Conservation (phyloP, 208 protist species). For the Trypanosoma mega region DNA sequence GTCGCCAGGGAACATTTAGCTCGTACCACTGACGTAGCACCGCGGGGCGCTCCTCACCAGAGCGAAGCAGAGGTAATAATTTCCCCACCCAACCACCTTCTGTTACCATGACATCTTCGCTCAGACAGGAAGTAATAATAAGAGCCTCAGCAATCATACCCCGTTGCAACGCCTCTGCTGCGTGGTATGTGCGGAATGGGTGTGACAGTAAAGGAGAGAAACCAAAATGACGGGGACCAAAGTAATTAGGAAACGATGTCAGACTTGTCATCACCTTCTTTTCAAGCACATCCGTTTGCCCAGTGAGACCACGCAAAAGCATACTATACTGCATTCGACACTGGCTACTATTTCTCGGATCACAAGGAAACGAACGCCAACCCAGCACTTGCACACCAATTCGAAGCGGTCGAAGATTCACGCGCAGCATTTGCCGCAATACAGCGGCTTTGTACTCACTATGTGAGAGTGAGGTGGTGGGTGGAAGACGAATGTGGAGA, state of each 20-base stretch:
- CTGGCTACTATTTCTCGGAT: slow-evolving; percentile 9
- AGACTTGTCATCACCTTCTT: slow-evolving; percentile 25
- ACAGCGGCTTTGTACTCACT: not conserved
- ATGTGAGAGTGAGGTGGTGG: not conserved
- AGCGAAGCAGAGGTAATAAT: slow-evolving; percentile 34
- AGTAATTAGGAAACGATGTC: slow-evolving; percentile 68
- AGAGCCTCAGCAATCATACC: slow-evolving; percentile 49
- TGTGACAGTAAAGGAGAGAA: slow-evolving; percentile 16
- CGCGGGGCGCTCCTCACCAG: slow-evolving; percentile 55
- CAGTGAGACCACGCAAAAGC: slow-evolving; percentile 57
- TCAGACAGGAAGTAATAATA: slow-evolving; percentile 51
- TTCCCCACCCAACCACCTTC: slow-evolving; percentile 21
- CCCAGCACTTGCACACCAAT: slow-evolving; percentile 39
- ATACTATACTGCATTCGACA: slow-evolving; percentile 64
- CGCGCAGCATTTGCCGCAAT: slow-evolving; percentile 14
- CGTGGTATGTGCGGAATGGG: slow-evolving; percentile 69
- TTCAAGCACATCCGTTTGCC: slow-evolving; percentile 33
- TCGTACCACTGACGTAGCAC: slow-evolving; percentile 48
- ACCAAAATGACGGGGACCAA: slow-evolving; percentile 67
- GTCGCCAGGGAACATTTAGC: slow-evolving; percentile 30
- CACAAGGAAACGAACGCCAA: slow-evolving; percentile 30
- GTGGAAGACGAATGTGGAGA: slow-evolving; percentile 26
- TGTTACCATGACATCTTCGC: slow-evolving; percentile 6
- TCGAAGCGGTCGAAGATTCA: slow-evolving; percentile 20
- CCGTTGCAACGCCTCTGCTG: slow-evolving; percentile 44